A percentile compares a stretch with the other conserved stretches of the same genome.
These are phyloP conservation scores for Lactifluus hygrophoroides DNA, from an alignment of 768 basidiomycete species.

Conservation along the genomic window DNA sequence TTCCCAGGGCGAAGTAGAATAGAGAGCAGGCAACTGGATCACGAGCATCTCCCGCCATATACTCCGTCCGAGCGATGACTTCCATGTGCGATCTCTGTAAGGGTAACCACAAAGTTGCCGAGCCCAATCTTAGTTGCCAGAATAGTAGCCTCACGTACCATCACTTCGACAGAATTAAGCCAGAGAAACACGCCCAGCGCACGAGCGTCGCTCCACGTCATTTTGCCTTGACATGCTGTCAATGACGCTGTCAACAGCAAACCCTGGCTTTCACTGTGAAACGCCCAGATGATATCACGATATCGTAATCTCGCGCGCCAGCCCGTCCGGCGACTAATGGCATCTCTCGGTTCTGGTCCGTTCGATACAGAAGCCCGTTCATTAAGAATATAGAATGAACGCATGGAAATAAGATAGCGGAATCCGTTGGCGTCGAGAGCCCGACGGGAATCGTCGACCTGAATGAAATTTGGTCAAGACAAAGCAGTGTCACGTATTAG, in stretches of 20 bases:
- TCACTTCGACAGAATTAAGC: conserved; percentile 66
- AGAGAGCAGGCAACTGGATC: conserved; percentile 87
- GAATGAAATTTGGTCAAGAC: conserved; percentile 2
- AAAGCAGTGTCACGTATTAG: conserved; percentile 1
- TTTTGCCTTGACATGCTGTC: conserved; percentile 70
- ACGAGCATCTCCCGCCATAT: conserved; percentile 76
- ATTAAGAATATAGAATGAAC: conserved; percentile 84
- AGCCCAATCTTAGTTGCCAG: not conserved
- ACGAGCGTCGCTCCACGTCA: conserved; percentile 84
- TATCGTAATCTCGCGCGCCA: conserved; percentile 75
- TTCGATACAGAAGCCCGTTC: conserved; percentile 45
- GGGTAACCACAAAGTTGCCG: not conserved
- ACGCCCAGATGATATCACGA: conserved; percentile 96
- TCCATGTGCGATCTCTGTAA: conserved; percentile 74
- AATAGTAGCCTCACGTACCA: conserved; percentile 43
- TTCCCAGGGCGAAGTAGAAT: conserved; percentile 92
- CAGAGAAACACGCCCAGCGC: conserved; percentile 83
- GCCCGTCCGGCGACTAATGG: conserved; percentile 39
- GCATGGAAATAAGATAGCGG: conserved; percentile 87
- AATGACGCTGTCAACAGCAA: conserved; percentile 64
- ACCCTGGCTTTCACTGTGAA: conserved; percentile 90
- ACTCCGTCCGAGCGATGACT: conserved; percentile 83
- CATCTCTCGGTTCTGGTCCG: conserved; percentile 37
- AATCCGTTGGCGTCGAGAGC: conserved; percentile 88
- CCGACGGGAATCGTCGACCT: conserved; percentile 89